phyloP scores from a whole-genome alignment of 106 monocot species.

The Chionographis japonica region DNA sequence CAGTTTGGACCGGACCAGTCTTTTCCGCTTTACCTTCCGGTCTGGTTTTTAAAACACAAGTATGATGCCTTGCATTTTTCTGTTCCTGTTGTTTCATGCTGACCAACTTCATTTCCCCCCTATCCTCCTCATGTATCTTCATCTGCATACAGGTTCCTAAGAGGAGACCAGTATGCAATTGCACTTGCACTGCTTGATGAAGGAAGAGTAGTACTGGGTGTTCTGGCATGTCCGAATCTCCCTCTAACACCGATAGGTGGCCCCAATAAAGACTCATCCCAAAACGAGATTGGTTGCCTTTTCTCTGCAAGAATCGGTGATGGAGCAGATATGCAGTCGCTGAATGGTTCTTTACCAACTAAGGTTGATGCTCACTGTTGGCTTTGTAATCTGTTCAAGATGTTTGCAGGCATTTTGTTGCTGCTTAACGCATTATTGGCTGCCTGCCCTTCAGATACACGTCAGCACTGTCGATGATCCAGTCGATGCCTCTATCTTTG shows the following conservation, averaged over 20 bases:
- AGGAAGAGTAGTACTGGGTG: constrained; percentile 85
- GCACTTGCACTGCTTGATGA: constrained; percentile 84
- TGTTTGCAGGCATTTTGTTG: neutral
- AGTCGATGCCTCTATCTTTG: constrained; percentile 88
- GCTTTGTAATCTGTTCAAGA: neutral
- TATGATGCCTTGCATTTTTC: neutral
- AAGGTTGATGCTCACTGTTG: constrained; percentile 34
- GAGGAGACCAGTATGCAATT: constrained; percentile 99
- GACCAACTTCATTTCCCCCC: neutral
- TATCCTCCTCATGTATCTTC: neutral
- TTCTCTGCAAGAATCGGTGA: constrained; percentile 79
- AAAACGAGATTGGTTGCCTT: constrained; percentile 67
- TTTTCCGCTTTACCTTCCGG: too few relatives aligned
- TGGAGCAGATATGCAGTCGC: constrained; percentile 67
- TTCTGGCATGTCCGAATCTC: constrained; percentile 95
- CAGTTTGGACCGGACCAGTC: too few relatives aligned
- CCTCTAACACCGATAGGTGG: constrained; percentile 44
- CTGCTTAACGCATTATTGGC: neutral
- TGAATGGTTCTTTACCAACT: constrained; percentile 48
- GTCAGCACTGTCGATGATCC: constrained; percentile 60
- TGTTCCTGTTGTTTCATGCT: neutral
- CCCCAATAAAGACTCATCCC: constrained; percentile 5
- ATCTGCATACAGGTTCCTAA: constrained; percentile 55
- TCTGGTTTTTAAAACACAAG: too few relatives aligned
- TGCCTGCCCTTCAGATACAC: constrained; percentile 41